Conservation (phyloP, 2,329 filamentous ascomycete species). For the Penicillium sp. region DNA sequence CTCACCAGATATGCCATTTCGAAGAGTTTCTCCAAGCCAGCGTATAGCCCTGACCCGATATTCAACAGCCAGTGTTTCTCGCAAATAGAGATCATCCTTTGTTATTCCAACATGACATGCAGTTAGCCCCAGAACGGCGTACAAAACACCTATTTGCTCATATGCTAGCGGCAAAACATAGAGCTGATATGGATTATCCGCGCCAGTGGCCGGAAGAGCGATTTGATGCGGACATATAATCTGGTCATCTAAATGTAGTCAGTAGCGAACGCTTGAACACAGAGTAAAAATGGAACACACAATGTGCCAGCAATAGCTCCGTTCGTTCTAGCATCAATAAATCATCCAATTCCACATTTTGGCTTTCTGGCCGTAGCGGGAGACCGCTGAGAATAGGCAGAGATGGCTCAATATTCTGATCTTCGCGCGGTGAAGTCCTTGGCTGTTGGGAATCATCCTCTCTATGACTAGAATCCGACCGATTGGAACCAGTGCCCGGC, state of each 20-base stretch:
- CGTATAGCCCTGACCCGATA: conserved; percentile 32
- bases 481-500: neutral
- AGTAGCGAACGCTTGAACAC: neutral
- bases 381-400: too few species aligned
- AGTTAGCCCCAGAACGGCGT: conserved; percentile 30
- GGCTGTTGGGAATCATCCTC: neutral
- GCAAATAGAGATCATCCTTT: conserved; percentile 19
- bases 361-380: neutral
- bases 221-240: conserved; percentile 33
- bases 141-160: conserved; percentile 29
- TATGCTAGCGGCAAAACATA: conserved; percentile 32
- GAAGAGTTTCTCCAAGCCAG: conserved; percentile 27
- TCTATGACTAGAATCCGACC: neutral
- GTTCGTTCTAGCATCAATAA: conserved; percentile 6
- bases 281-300: neutral
- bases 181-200: conserved; percentile 30
- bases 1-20: conserved; percentile 24
- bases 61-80: conserved; percentile 28
- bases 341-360: conserved; percentile 1
- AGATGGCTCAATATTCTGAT: neutral
- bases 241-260: conserved; percentile 23
- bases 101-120: conserved; percentile 31
- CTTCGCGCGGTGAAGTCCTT: too few species aligned
- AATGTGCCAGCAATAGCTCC: neutral
- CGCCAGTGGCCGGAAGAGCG: conserved; percentile 21